phyloP scores from a whole-genome alignment of 441 rosid genomes.

The Kokia cookei region DNA sequence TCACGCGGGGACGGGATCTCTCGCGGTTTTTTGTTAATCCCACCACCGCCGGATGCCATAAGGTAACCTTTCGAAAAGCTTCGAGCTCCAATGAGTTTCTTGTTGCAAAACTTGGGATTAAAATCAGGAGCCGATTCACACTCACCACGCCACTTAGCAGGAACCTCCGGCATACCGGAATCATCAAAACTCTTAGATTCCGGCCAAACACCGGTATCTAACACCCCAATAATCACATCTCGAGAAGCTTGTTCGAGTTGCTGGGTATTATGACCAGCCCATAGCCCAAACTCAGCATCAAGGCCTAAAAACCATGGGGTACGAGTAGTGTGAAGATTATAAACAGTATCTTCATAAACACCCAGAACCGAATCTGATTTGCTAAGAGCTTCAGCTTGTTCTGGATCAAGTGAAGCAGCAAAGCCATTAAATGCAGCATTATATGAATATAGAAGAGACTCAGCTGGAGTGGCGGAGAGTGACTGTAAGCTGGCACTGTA shows the following conservation, averaged over 20 bases:
- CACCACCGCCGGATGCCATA: slow-evolving; percentile 47
- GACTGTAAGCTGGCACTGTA: slow-evolving; percentile 34
- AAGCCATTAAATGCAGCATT: slow-evolving; percentile 64
- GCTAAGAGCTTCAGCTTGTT: slow-evolving; percentile 45
- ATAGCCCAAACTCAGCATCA: slow-evolving; percentile 35
- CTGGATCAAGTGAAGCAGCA: slow-evolving; percentile 58
- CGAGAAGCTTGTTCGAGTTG: slow-evolving; percentile 36
- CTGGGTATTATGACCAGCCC: slow-evolving; percentile 31
- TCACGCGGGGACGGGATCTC: slow-evolving; percentile 76
- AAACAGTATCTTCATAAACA: slow-evolving; percentile 64
- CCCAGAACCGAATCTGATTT: slow-evolving; percentile 49
- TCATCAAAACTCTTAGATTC: slow-evolving; percentile 71
- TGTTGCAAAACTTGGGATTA: slow-evolving; percentile 55
- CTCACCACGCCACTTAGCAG: slow-evolving; percentile 63
- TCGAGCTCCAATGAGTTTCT: slow-evolving; percentile 75
- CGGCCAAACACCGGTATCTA: slow-evolving; percentile 95
- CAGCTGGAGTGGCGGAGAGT: slow-evolving; percentile 41
- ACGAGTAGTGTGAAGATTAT: slow-evolving; percentile 74
- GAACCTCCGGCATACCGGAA: slow-evolving; percentile 52
- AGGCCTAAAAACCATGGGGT: slow-evolving; percentile 75
- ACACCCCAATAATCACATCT: slow-evolving; percentile 64
- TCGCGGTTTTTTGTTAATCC: slow-evolving; percentile 17
- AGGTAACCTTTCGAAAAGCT: slow-evolving; percentile 70
- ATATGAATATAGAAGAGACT: slow-evolving; percentile 65
- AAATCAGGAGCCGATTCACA: slow-evolving; percentile 74